A percentile compares a stretch with the other conserved stretches of the same genome.
Evolutionary conservation across 805 yeast species (phyloP).

Genomic region (Saturnispora diversa): DNA sequence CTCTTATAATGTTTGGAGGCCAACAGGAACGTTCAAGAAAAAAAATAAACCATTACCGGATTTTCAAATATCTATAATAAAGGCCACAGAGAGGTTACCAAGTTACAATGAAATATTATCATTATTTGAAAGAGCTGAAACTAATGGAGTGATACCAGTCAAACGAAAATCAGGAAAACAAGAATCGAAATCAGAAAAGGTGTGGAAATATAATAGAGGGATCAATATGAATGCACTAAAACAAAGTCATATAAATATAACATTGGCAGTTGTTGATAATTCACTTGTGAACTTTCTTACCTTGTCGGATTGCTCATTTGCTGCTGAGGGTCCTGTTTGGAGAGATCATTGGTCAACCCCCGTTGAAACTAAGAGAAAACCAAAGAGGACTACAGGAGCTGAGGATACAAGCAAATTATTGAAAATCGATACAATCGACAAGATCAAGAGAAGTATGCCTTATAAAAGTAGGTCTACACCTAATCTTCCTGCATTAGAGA

Average conservation of each 20-base stretch:
- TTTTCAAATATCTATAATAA: constrained; percentile 57
- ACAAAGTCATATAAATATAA: constrained; percentile 23
- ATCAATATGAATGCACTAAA: constrained; percentile 13
- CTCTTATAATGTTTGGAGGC: constrained; percentile 77
- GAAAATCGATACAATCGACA: constrained; percentile 8
- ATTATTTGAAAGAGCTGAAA: constrained; percentile 28
- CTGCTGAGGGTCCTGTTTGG: constrained; percentile 24
- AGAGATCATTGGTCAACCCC: constrained; percentile 20
- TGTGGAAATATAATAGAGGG: constrained; percentile 14
- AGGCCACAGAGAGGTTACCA: constrained; percentile 43
- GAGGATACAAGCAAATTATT: constrained; percentile 6
- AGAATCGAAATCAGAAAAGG: neutral
- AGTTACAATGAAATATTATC: constrained; percentile 34
- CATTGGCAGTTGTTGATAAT: constrained; percentile 66
- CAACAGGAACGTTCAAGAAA: constrained; percentile 61
- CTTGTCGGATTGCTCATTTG: constrained; percentile 44
- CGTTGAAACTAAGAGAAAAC: neutral
- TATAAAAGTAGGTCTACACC: constrained; percentile 8
- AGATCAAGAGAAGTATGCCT: constrained; percentile 7
- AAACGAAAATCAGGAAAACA: constrained; percentile 6
- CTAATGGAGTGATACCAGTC: constrained; percentile 8
- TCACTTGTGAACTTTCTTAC: constrained; percentile 67
- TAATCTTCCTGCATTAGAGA: constrained; percentile 3
- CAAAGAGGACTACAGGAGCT: neutral
- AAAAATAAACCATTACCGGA: constrained; percentile 65